A percentile compares a stretch with the other conserved stretches of the same genome.
Evolutionary conservation across 1,139 yeast species (phyloP).

Genomic region (Pichia sp.): DNA sequence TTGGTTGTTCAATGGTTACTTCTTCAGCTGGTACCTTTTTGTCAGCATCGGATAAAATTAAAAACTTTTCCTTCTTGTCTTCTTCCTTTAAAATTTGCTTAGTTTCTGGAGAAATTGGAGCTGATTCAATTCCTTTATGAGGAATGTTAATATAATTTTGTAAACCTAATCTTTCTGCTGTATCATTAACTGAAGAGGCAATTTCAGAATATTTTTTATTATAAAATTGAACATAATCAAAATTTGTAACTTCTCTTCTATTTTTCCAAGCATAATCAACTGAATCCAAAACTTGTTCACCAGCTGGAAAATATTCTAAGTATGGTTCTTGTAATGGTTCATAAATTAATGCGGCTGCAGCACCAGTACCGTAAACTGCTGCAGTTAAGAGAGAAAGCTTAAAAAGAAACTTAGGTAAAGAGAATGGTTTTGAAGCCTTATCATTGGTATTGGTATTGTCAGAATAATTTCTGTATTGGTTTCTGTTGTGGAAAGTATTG

Average conservation of each 20-base stretch:
- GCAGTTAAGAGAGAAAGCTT: constrained; percentile 33
- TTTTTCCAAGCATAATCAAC: constrained; percentile 40
- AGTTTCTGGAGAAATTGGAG: constrained; percentile 11
- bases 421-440: constrained; percentile 14
- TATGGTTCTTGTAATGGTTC: constrained; percentile 43
- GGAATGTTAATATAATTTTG: constrained; percentile 41
- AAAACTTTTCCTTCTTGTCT: constrained; percentile 8
- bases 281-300: constrained; percentile 44
- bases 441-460: constrained; percentile 1
- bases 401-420: constrained; percentile 27
- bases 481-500: constrained; percentile 9
- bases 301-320: constrained; percentile 56
- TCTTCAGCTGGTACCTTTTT: constrained; percentile 14
- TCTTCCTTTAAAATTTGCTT: constrained; percentile 1
- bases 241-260: constrained; percentile 30
- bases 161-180: constrained; percentile 34
- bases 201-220: constrained; percentile 13
- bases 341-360: constrained; percentile 37
- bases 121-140: constrained; percentile 34
- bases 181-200: constrained; percentile 26
- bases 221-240: constrained; percentile 21
- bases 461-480: constrained; percentile 14
- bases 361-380: constrained; percentile 39
- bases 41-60: constrained; percentile 15
- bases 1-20: neutral